Conservation (phyloP, 1,284 basidiomycete species). For the Ceratobasidium sp. region DNA sequence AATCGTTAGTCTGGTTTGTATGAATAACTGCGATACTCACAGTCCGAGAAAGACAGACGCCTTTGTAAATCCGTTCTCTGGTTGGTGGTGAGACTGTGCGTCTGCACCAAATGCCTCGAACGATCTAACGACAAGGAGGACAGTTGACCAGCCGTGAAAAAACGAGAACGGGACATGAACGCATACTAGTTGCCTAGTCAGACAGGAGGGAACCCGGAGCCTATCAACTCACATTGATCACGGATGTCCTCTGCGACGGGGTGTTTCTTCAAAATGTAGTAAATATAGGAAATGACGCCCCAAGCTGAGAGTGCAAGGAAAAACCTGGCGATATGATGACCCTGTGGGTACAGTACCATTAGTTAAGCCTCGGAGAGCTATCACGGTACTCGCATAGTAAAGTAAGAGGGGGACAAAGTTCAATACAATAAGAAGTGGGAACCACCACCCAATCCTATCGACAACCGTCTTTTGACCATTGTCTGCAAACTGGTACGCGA, state of each 20-base stretch:
- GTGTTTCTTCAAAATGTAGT: conserved; percentile 88
- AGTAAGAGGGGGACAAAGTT: no score
- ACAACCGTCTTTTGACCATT: conserved; percentile 81
- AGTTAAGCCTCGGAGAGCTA: no score
- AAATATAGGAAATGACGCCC: conserved; percentile 85
- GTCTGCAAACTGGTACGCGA: conserved; percentile 89
- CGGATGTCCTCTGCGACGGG: no score
- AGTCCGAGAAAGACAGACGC: conserved; percentile 90
- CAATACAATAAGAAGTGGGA: no score
- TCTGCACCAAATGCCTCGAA: conserved; percentile 93
- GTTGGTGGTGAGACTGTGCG: conserved; percentile 62
- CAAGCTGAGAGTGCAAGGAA: conserved; percentile 85
- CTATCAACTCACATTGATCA: conserved; percentile 52
- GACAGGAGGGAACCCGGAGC: conserved; percentile 41
- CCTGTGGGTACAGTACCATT: no score
- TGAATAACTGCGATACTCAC: conserved; percentile 58
- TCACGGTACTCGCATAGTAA: no score
- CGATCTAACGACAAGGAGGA: conserved; percentile 84
- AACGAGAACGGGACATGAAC: conserved; percentile 88
- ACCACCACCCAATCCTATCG: conserved; percentile 87
- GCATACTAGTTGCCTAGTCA: conserved; percentile 57
- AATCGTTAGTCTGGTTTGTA: no score
- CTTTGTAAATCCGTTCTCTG: conserved; percentile 87
- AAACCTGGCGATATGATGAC: conserved; percentile 81
- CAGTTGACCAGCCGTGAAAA: conserved; percentile 94